These are phyloP conservation scores for Solanum phureja DNA, from an alignment of 257 asterid genomes.

Conservation along the genomic window DNA sequence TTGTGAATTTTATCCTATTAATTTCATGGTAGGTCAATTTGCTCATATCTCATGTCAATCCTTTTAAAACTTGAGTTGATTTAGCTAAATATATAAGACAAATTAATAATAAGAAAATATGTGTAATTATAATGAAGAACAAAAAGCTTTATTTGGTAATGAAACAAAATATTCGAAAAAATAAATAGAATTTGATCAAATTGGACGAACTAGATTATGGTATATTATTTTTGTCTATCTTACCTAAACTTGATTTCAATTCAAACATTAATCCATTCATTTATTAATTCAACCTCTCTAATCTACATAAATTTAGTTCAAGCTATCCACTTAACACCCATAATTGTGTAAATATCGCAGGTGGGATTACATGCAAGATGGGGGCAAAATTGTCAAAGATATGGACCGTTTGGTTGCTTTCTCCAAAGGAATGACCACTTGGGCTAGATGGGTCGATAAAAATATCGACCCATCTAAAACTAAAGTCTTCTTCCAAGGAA, in stretches of 20 bases:
- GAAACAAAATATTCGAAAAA: not conserved
- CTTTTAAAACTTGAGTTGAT: not conserved
- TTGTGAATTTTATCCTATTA: not conserved
- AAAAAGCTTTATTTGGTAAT: not conserved
- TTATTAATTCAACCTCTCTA: not conserved
- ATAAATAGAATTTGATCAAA: not conserved
- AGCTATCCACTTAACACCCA: not conserved
- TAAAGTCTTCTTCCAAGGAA: slow-evolving; percentile 77
- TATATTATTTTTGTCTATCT: not conserved
- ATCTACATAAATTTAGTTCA: not conserved
- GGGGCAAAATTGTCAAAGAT: slow-evolving; percentile 51
- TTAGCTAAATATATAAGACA: not conserved
- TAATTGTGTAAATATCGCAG: slow-evolving; percentile 13
- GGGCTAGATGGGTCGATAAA: slow-evolving; percentile 81
- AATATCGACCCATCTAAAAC: slow-evolving; percentile 66
- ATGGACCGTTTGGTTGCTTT: slow-evolving; percentile 77
- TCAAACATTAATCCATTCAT: not conserved
- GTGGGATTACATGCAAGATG: slow-evolving; percentile 75
- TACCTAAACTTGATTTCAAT: not conserved
- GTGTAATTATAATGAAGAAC: not conserved
- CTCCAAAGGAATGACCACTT: slow-evolving; percentile 75
- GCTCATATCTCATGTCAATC: not conserved
- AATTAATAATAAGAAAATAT: not conserved
- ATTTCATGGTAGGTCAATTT: not conserved
- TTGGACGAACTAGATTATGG: not conserved